Evolutionary conservation across 495 filamentous ascomycete species (phyloP), one percentile per base, ranked within the genome.

Genomic region (Parmelia sp.): DNA sequence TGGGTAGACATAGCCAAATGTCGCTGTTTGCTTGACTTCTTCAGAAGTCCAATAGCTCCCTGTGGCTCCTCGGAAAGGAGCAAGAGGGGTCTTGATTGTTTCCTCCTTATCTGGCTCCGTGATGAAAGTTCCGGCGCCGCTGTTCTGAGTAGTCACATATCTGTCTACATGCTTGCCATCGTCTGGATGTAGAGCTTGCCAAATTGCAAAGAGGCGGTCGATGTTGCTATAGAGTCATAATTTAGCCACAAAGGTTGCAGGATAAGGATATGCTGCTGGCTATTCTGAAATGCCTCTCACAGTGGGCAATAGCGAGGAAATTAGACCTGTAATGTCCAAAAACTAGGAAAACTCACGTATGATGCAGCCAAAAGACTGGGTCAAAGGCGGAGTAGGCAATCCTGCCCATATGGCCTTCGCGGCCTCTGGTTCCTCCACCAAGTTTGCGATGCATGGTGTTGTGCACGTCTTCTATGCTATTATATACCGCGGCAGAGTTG

Each of bases 331-430:
- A 5, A 37, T 37, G 36, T 37, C 36, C 6, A 37, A 37, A 37
- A 37, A 5, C 36, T 37, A 37, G 36, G 36, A 5, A 37, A 6
- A 11, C 76, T 67, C 68, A 78, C 74, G 68, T 61, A 65, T 81
- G 79, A 63, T 91, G 89, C 6, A 91, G 74, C 73, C 83, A 89
- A 74, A 92, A 92, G 45, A 89, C 76, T 0, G 89, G 88, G 69
- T 91, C 89, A 66, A 89, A 91, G 21, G 83, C 82, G 7, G 89
- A 85, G 65, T 84, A 88, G 0, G 82, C 80, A 15, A 65, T 58
- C 23, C 53, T 80, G 4, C 78, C 76, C 86, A 91, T 88, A 69
- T 90, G 86, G 0, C 88, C 86, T n/a, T 77, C 81, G 37, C 39
- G 10, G 36, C 11, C 36, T 37, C 6, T 37, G 36, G 11, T 11